A percentile compares a stretch with the other conserved stretches of the same genome.
phyloP scores from a whole-genome alignment of 1,284 basidiomycete species.

The Trichosporon asahii region DNA sequence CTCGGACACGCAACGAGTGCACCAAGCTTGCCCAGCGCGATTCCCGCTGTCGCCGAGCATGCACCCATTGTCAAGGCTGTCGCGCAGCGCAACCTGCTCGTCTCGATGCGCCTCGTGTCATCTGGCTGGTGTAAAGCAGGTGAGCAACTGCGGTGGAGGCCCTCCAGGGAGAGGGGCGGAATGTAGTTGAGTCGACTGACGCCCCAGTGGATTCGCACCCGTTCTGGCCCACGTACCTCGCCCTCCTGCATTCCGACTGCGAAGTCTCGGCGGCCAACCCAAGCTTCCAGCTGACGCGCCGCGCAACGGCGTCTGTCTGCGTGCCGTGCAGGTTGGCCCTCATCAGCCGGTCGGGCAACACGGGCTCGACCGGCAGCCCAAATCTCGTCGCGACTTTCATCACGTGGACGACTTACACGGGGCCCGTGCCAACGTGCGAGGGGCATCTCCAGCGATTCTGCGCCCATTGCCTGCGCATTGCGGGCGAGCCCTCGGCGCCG shows the following conservation, averaged over 20 bases:
- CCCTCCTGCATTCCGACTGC: conserved; percentile 12
- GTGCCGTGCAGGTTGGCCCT: conserved; percentile 14
- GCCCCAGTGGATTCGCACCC: conserved; percentile 32
- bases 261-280: background rate
- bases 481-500: background rate
- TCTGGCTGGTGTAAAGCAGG: conserved; percentile 29
- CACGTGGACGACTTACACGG: conserved; percentile 21
- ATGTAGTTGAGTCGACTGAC: background rate
- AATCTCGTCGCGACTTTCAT: conserved; percentile 4
- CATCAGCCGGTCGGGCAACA: background rate
- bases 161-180: no score
- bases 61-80: background rate
- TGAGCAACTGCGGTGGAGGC: conserved; percentile 19
- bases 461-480: conserved; percentile 24
- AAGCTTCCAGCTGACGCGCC: conserved; percentile 9
- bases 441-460: conserved; percentile 26
- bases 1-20: background rate
- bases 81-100: conserved; percentile 21
- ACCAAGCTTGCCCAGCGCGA: conserved; percentile 8
- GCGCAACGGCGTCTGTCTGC: conserved; percentile 12
- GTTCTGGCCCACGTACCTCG: conserved; percentile 30
- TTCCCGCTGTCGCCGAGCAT: conserved; percentile 7
- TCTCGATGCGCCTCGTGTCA: conserved; percentile 25
- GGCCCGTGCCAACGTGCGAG: conserved; percentile 27
- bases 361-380: no score